Evolutionary conservation across 2,329 filamentous ascomycete species (phyloP).

Genomic region (Diplodia mutila): DNA sequence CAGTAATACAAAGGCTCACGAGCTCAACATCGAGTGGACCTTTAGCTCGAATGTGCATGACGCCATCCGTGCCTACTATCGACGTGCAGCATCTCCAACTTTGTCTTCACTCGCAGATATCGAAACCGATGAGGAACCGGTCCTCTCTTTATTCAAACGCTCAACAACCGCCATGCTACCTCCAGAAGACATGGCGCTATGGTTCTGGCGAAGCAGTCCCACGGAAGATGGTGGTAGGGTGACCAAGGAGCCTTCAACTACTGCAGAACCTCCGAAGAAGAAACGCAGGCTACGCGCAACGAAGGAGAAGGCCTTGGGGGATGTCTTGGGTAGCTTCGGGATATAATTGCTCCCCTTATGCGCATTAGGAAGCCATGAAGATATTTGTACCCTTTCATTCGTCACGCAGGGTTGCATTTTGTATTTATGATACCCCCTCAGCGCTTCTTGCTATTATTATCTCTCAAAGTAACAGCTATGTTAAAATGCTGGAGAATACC

Average conservation of each 20-base stretch:
- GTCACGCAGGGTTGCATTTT: neutral
- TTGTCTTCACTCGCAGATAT: neutral
- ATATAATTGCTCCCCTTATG: neutral
- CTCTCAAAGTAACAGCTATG: neutral
- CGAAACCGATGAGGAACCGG: neutral
- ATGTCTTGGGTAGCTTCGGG: neutral
- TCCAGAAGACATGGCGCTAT: neutral
- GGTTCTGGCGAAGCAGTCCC: neutral
- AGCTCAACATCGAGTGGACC: neutral
- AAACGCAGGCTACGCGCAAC: conserved; percentile 9
- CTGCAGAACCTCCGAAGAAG: neutral
- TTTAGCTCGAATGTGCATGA: neutral
- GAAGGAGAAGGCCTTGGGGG: neutral
- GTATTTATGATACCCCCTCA: neutral
- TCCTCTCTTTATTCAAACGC: conserved; percentile 2
- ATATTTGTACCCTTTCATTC: too few species aligned
- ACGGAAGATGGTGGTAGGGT: too few species aligned
- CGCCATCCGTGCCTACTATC: conserved; percentile 8
- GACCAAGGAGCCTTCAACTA: neutral
- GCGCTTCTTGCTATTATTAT: neutral
- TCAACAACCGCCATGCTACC: neutral
- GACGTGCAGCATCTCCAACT: neutral
- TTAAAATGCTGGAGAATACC: neutral
- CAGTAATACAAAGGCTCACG: neutral
- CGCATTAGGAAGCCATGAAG: neutral